phyloP scores from a whole-genome alignment of 371 early-diverging fungal genomes.

The Nosema muscidifuracis region DNA sequence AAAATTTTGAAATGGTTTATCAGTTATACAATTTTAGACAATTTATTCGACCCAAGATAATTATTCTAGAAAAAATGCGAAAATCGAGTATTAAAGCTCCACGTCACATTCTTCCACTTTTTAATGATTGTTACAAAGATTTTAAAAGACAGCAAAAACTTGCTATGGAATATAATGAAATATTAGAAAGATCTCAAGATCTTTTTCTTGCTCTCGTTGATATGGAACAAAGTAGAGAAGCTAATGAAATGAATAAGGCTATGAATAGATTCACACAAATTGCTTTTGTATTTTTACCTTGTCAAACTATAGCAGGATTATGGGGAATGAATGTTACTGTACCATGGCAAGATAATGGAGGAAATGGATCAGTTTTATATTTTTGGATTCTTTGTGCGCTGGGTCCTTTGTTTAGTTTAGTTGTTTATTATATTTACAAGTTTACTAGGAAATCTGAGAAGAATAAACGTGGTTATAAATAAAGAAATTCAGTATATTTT shows the following conservation, averaged over 20 bases:
- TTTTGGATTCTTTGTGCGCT: slow-evolving; percentile 33
- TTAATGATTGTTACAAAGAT: slow-evolving; percentile 40
- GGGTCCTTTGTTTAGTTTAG: slow-evolving; percentile 12
- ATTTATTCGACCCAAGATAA: slow-evolving; percentile 50
- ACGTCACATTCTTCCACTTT: slow-evolving; percentile 29
- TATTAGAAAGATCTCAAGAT: slow-evolving; percentile 58
- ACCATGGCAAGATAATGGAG: slow-evolving; percentile 39
- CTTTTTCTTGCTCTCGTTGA: slow-evolving; percentile 56
- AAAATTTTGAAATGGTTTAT: slow-evolving; percentile 49
- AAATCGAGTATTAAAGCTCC: slow-evolving; percentile 36
- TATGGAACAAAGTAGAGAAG: slow-evolving; percentile 57
- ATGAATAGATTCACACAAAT: slow-evolving; percentile 56
- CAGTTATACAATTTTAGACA: slow-evolving; percentile 37
- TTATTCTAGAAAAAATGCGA: slow-evolving; percentile 41
- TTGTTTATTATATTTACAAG: background rate
- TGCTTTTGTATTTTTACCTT: slow-evolving; percentile 58
- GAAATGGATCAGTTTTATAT: slow-evolving; percentile 16
- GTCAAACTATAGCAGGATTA: slow-evolving; percentile 57
- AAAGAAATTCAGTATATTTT: no score
- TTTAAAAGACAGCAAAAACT: slow-evolving; percentile 38
- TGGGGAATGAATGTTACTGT: slow-evolving; percentile 63
- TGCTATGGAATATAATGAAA: slow-evolving; percentile 40
- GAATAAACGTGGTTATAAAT: no score
- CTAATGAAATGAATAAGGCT: slow-evolving; percentile 56
- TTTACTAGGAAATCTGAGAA: no score